Evolutionary conservation across 495 filamentous ascomycete genomes (phyloP), one percentile per base, ranked within the genome.

Genomic region (Xanthoparmelia taractica): DNA sequence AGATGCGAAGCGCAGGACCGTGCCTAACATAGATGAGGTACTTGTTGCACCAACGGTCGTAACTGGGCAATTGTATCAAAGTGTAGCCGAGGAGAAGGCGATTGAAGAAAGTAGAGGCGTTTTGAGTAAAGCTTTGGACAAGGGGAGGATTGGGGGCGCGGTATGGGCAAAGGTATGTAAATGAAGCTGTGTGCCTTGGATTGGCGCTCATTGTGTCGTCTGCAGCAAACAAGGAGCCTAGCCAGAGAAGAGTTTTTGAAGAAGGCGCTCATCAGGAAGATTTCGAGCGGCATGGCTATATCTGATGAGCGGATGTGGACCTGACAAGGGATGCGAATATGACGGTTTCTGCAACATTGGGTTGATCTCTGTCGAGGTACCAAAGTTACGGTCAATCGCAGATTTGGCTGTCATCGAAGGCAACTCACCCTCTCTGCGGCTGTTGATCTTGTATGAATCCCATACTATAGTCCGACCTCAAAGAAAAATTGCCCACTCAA

Each of bases 41-140:
- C 79, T 98, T 13, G 90, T 97, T n/a, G 92, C 92, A 8, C 90
- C 92, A 1, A 96, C 92, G 0, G 89, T 97, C 5, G 92, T 96
- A 27, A 91, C 87, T 10, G 89, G 88, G 68, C 94, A 98, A 79
- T 76, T 98, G 60, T 98, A 96, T 73, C 85, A 87, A 63, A 77
- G 92, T 4, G 88, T 90, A 29, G 87, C 90, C 2, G 94, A 97
- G 72, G 93, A 96, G 71, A 80, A 85, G 57, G 90, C 86, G 10
- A 80, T 94, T 43, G 87, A 85, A 59, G 92, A 96, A 67, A 88
- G 88, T 31, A 84, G 96, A 65, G 94, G 90, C 68, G 85, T 92
- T 31, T 79, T 98, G 47, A 90, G 91, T 33, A 79, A 85, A 50
- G 94, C 88, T 17, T 78, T 97, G 43, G 92, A 95, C 72, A 79